phyloP scores from a whole-genome alignment of 345 rosid species.

The Lagerstroemia speciosa region DNA sequence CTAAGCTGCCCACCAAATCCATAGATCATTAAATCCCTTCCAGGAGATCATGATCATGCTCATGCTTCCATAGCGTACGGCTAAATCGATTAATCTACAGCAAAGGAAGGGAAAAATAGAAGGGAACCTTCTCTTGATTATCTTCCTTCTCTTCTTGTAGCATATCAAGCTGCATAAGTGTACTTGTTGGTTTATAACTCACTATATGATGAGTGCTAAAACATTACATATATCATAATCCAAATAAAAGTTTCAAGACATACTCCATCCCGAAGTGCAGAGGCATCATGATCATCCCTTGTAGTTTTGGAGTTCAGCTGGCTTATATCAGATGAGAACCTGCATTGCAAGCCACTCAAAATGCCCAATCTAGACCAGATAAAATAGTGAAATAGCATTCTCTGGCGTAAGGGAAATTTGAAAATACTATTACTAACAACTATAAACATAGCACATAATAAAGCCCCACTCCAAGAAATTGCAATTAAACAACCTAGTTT shows the following conservation, averaged over 20 bases:
- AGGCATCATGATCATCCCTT: conserved; percentile 67
- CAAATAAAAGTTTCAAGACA: neutral
- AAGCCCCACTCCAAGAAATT: neutral
- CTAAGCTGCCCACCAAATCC: conserved; percentile 53
- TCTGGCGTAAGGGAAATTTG: neutral
- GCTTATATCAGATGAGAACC: conserved; percentile 49
- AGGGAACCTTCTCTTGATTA: conserved; percentile 50
- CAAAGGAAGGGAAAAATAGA: neutral
- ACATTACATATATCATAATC: conserved; percentile 7
- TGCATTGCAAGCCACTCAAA: conserved; percentile 21
- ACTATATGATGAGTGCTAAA: conserved; percentile 5
- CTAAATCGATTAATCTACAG: neutral
- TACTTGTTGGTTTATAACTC: conserved; percentile 8
- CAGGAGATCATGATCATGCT: neutral
- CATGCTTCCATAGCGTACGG: no score
- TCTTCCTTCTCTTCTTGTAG: conserved; percentile 80
- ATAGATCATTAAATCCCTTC: conserved; percentile 9
- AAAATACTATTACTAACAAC: neutral
- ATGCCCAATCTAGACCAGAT: neutral
- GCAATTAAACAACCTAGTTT: neutral
- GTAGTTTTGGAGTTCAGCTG: conserved; percentile 32
- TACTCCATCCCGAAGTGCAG: conserved; percentile 95
- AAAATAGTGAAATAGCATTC: neutral
- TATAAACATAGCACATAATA: neutral
- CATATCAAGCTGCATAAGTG: conserved; percentile 70